phyloP scores from a whole-genome alignment of 495 filamentous ascomycete genomes.

The Jackrogersella multiformis region DNA sequence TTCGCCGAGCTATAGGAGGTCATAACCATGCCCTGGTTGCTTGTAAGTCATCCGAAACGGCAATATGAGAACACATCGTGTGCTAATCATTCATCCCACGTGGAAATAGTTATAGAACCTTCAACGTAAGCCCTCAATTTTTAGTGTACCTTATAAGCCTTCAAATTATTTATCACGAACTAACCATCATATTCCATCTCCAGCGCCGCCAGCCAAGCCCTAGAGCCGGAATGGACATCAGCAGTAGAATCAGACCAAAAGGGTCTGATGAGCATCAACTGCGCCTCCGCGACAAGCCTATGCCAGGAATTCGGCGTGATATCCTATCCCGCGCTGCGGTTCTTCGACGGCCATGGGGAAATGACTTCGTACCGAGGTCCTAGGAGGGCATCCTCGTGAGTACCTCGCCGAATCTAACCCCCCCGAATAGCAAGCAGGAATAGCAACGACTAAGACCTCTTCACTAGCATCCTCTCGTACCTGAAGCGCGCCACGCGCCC shows the following conservation, averaged over 20 bases:
- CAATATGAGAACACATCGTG: not conserved
- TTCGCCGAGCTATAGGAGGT: constrained; percentile 41
- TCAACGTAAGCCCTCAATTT: constrained; percentile 39
- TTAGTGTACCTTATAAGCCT: no score
- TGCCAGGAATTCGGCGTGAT: constrained; percentile 52
- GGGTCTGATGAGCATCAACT: constrained; percentile 54
- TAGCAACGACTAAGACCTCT: constrained; percentile 9
- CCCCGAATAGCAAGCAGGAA: not conserved
- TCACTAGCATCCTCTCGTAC: constrained; percentile 53
- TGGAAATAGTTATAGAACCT: constrained; percentile 39
- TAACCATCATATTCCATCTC: not conserved
- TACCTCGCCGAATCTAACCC: not conserved
- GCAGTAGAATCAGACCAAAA: constrained; percentile 42
- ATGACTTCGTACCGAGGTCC: constrained; percentile 54
- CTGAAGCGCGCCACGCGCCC: constrained; percentile 51
- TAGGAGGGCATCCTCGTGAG: constrained; percentile 51
- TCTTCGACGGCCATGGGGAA: constrained; percentile 49
- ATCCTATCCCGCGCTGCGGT: constrained; percentile 59
- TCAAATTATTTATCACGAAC: not conserved
- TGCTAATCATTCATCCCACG: constrained; percentile 3
- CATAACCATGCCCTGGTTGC: constrained; percentile 54
- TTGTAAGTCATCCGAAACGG: constrained; percentile 47
- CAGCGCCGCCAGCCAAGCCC: constrained; percentile 48
- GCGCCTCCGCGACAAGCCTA: constrained; percentile 47
- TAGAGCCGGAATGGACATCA: constrained; percentile 53